Evolutionary conservation across 2,329 filamentous ascomycete genomes (phyloP), one percentile per base, ranked within the genome.

Genomic region (Botrytis fabae): DNA sequence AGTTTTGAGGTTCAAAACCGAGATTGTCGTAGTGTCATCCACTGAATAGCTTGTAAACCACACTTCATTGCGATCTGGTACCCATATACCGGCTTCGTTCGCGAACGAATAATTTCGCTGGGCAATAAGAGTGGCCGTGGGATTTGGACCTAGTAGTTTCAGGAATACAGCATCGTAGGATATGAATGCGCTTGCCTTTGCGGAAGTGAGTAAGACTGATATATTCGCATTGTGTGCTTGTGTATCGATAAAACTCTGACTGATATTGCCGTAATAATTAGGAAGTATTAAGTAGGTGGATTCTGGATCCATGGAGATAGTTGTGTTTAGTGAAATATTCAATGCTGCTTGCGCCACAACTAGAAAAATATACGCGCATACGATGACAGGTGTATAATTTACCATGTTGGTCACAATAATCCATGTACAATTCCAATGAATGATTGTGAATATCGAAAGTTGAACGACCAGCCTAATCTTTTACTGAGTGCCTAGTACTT

Each of bases 41-140:
- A 68, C 54, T 8, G 64, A 35, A 4, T 54, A 61, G n/a, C 54
- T 61, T 60, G 68, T 61, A 25, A 70, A 70, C 68, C 68, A 70
- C 14, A 61, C 54, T 46, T 70, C 68, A 32, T 70, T 70, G 20
- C 35, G 57, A 20, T 32, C 48, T 0, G 38, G 51, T 22, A 70
- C 54, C 48, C 54, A 70, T 16, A 60, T 46, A 35, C 51, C 68
- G 14, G 40, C 40, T 61, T 70, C 68, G 35, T 59, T 59, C 25
- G 68, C 54, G n/a, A 57, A 57, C 0, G 20, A 46, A 40, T 35
- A 22, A 9, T 54, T 14, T 8, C 22, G 16, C 7, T 70, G 38
- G 8, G 22, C 28, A 59, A 61, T 28, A 3, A 61, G 68, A 9
- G 12, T 59, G 1, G 22, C 28, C 7, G 4, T 35, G 9, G 54